Base-by-base conservation (phyloP, 2,329 filamentous ascomycete genomes). In the Alternaria gansuensis region DNA sequence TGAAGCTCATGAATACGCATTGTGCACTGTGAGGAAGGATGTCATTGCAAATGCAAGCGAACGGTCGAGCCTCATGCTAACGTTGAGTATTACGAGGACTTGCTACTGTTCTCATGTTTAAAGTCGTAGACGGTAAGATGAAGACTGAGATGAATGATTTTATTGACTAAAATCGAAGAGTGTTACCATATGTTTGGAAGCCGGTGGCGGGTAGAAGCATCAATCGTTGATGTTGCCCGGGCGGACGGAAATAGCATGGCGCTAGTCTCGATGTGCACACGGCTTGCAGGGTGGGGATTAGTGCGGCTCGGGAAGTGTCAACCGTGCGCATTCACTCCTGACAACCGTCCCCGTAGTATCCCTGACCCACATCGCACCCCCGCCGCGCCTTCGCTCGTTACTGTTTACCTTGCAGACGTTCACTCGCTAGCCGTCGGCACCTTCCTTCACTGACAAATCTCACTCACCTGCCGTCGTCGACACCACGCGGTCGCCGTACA, bases 311-410 rank as follows among this genome's bases (percentile, higher is more conserved):
- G 56, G 48, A 63, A 51, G 41, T 49, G 48, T 49, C 55, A 59
- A 59, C 50, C 54, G 54, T 60, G 65, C 44, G 44, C 66, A 69
- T 65, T 67, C 64, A 63, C 66, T 67, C 72, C 64, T 72, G 68
- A 72, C 72, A 73, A 75, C 71, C 69, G 63, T 61, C 63, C 60
- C 62, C 59, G 55, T 58, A 59, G 43, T 52, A 56, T 45, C 51
- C 44, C 54, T 62, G 59, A 66, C 66, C 68, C 57, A 59, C 66
- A 57, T 56, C 53, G 52, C 58, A 68, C 65, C 61, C 61, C 66
- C 65, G 59, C 67, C 45, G 63, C 62, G 55, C 57, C 59, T 62
- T 49, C 66, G 39, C 57, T 68, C 62, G 62, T 60, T 69, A 54
- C 62, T 64, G 60, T 59, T 61, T 54, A 44, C 52, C 45, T 39